A percentile compares a stretch with the other conserved stretches of the same genome.
Conservation (phyloP, 176 grass and related monocot genomes). For the Phoenix dactylifera region DNA sequence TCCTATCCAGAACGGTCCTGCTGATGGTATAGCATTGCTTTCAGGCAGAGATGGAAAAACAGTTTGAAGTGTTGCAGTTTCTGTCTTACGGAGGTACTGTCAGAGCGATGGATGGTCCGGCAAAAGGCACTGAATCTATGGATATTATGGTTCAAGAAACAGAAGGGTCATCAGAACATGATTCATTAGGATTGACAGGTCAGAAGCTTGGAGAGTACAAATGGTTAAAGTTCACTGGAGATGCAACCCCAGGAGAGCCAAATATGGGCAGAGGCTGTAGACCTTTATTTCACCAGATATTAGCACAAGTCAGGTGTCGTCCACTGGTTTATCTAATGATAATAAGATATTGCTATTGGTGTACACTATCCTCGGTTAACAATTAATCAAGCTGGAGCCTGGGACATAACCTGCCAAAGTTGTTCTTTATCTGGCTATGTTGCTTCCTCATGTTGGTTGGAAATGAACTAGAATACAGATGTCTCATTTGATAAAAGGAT, state of each 20-base stretch:
- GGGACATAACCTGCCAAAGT: too few species aligned
- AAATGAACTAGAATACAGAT: too few species aligned
- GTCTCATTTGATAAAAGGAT: too few species aligned
- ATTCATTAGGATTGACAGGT: constrained; percentile 27
- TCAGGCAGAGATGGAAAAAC: not conserved
- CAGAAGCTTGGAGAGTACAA: constrained; percentile 7
- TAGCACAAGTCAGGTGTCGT: too few species aligned
- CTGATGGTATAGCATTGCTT: constrained; percentile 33
- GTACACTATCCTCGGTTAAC: too few species aligned
- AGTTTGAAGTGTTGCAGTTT: constrained; percentile 22
- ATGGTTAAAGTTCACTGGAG: constrained; percentile 16
- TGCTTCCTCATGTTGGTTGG: too few species aligned
- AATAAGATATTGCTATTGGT: too few species aligned
- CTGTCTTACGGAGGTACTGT: constrained; percentile 27
- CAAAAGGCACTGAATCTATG: constrained; percentile 12
- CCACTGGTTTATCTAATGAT: too few species aligned
- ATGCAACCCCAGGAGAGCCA: constrained; percentile 22
- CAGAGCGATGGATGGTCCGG: constrained; percentile 31
- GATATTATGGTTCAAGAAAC: constrained; percentile 31
- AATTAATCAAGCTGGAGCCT: too few species aligned
- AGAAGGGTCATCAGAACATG: constrained; percentile 15
- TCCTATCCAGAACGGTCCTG: constrained; percentile 23
- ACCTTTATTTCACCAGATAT: too few species aligned
- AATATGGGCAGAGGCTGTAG: constrained; percentile 29
- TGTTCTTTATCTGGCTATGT: too few species aligned